Base-by-base conservation (phyloP, 345 rosid genomes). In the Lepidium didymum region DNA sequence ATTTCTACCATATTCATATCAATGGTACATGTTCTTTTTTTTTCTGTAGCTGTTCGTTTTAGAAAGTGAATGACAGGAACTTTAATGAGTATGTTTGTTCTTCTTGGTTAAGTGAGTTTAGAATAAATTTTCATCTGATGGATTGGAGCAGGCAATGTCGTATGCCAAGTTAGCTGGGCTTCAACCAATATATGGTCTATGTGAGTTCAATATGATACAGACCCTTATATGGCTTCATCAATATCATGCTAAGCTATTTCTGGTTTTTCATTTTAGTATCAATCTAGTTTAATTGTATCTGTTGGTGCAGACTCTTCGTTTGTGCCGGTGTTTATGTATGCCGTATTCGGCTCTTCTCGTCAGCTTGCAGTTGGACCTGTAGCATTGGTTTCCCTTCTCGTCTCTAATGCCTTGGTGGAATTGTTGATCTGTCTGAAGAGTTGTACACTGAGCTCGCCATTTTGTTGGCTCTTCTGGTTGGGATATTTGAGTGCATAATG, bases 301-400 rank as follows among this genome's bases (percentile, higher is more conserved):
- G 76, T 77, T 71, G 70, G 54, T 75, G 77, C 74, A 94, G 99
- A 94, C 74, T 79, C 90, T 70, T 91, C 96, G 52, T 91, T 94
- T 77, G 82, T 94, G 71, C 99, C 97, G 7, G 79, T 94, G 62
- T 87, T 89, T 79, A 80, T 89, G 65, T 89, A 94, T 74, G 88
- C 86, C 14, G 40, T 91, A 44, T 94, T 94, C 43, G 99, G 99
- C 45, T 91, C 99, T 6, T 94, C 99, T 33, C 95, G 97, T 34
- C 97, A 94, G 83, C 90, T 94, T 76, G 99, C 99, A 44, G 59
- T 91, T 70, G 99, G 99, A 76, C 99, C 99, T 45, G 99, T 94
- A 53, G 99, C 97, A 23, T 85, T 94, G 85, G 97, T 94, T 73
- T 94, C 99, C 71, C 91, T 94, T 56, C 93, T 94, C 10, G 96